Evolutionary conservation across 2,329 filamentous ascomycete genomes (phyloP).

Genomic region (Dothideomycetes sp.): DNA sequence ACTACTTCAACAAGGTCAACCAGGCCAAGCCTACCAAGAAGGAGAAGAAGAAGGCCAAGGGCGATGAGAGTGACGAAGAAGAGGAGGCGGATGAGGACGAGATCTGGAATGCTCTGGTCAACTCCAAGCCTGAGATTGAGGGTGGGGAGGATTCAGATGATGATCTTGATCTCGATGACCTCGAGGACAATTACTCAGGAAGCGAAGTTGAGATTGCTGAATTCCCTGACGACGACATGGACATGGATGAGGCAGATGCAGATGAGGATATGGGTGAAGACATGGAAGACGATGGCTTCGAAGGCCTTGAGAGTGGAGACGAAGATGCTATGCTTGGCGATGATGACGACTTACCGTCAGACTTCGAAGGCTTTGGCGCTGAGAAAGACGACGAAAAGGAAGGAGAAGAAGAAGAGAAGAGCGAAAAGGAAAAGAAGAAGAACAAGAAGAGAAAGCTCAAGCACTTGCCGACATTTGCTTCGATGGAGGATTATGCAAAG

Average conservation of each 20-base stretch:
- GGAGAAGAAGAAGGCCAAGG: slow-evolving; percentile 45
- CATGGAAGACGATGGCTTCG: slow-evolving; percentile 45
- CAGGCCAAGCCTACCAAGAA: slow-evolving; percentile 47
- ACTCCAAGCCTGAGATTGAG: slow-evolving; percentile 68
- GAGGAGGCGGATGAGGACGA: slow-evolving; percentile 50
- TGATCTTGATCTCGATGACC: slow-evolving; percentile 45
- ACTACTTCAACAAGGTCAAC: slow-evolving; percentile 71
- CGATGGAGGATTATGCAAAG: slow-evolving; percentile 84
- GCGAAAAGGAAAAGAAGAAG: slow-evolving; percentile 37
- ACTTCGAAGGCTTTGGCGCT: slow-evolving; percentile 41
- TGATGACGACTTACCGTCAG: slow-evolving; percentile 46
- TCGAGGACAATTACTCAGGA: slow-evolving; percentile 29
- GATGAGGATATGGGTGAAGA: slow-evolving; percentile 47
- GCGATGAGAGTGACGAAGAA: slow-evolving; percentile 30
- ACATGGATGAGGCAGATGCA: slow-evolving; percentile 36
- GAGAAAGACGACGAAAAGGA: slow-evolving; percentile 37
- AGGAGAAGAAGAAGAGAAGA: slow-evolving; percentile 23
- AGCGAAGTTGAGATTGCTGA: slow-evolving; percentile 46
- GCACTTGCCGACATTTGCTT: slow-evolving; percentile 84
- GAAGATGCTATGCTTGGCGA: slow-evolving; percentile 35
- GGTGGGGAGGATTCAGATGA: slow-evolving; percentile 53
- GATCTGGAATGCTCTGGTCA: slow-evolving; percentile 85
- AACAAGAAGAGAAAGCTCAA: slow-evolving; percentile 77
- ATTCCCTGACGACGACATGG: slow-evolving; percentile 50
- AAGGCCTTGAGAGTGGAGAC: slow-evolving; percentile 33